Evolutionary conservation across 2,329 filamentous ascomycete genomes (phyloP), one percentile per base, ranked within the genome.

Genomic region (Basipetospora chlamydospora): DNA sequence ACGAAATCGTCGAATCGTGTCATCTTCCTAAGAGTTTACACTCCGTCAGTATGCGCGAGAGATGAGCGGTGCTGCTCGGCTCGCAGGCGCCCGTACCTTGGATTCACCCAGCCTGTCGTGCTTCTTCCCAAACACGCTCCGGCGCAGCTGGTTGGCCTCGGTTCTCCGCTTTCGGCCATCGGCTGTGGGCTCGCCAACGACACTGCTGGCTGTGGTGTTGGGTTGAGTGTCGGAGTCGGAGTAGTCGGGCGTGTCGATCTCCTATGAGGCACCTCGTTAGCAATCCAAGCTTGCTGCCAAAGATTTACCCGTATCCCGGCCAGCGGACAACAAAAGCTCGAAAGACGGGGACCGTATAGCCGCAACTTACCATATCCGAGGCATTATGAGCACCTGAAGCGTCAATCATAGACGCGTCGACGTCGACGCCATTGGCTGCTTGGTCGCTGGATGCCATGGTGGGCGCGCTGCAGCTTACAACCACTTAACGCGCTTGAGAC

Each of bases 51-150:
- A n/a, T n/a, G n/a, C n/a, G n/a, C n/a, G n/a, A n/a, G n/a, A n/a
- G n/a, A n/a, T n/a, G n/a, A n/a, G n/a, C n/a, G n/a, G n/a, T n/a
- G n/a, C n/a, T n/a, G n/a, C n/a, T n/a, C n/a, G n/a, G n/a, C n/a
- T n/a, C n/a, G 21, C 46, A 33, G 41, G 17, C 28, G 31, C 34
- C 11, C 52, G 10, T 67, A 88, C 85, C 75, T 94, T 96, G 34
- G 83, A 93, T 53, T 93, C 85, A 51, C 88, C 86, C 6, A 98
- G 60, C 37, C 80, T 74, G 50, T 93, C 85, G 52, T 95, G 90
- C 57, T 98, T 95, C 67, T 84, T 93, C 51, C 86, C 87, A 49
- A 95, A 80, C 43, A 95, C 84, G 56, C 79, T 93, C 55, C 92
- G 83, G 39, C 90, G 80, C 51, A 96, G 69, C 57, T 92, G 80